phyloP scores from a whole-genome alignment of 805 yeast species.

The Isabelozyma pseudorhagii region DNA sequence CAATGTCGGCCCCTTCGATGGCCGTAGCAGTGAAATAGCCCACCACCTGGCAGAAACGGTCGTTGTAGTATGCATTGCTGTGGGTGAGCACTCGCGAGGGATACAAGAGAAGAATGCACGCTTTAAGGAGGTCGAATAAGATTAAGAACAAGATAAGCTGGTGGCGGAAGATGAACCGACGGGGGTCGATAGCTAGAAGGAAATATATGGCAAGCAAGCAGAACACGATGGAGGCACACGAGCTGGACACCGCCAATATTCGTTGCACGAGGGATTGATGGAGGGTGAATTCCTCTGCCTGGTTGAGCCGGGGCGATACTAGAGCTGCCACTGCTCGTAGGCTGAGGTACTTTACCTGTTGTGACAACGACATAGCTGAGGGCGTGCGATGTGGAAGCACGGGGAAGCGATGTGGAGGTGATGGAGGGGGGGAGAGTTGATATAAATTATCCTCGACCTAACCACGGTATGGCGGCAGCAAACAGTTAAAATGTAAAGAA shows the following conservation, averaged over 20 bases:
- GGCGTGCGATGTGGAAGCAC: neutral
- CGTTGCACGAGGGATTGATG: constrained; percentile 29
- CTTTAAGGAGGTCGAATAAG: constrained; percentile 74
- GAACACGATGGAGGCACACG: constrained; percentile 34
- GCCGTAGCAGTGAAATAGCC: constrained; percentile 82
- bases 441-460: too few relatives aligned
- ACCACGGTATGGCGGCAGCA: too few relatives aligned
- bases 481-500: too few relatives aligned
- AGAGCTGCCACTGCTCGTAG: neutral
- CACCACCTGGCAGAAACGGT: constrained; percentile 56
- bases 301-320: constrained; percentile 6
- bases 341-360: neutral
- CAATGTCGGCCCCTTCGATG: constrained; percentile 83
- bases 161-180: constrained; percentile 63
- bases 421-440: neutral
- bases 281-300: constrained; percentile 24
- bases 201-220: constrained; percentile 63
- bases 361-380: neutral
- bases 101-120: constrained; percentile 61
- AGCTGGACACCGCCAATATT: constrained; percentile 35
- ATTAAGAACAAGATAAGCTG: constrained; percentile 65
- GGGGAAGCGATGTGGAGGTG: neutral
- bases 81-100: constrained; percentile 56
- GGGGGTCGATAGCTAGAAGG: constrained; percentile 60
- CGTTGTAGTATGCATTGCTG: constrained; percentile 42